These are phyloP conservation scores for Paramecium tetraurelia DNA, from an alignment of 73 alveolate species.

Conservation along the genomic window DNA sequence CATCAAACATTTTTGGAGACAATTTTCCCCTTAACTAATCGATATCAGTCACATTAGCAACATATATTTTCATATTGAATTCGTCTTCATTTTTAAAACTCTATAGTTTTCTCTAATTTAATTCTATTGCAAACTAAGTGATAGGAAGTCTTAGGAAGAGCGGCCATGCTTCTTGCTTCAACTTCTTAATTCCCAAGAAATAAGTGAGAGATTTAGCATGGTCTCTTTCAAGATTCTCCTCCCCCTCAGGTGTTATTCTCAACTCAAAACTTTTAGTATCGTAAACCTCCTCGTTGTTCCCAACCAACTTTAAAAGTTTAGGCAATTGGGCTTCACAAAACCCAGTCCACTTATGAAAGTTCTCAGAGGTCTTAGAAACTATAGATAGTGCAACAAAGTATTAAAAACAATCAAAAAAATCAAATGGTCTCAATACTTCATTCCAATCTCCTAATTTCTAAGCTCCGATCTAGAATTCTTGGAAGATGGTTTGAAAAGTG, in stretches of 20 bases:
- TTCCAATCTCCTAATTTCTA: not conserved
- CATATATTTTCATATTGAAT: not conserved
- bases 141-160: not conserved
- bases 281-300: not conserved
- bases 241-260: not conserved
- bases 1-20: not conserved
- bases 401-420: not conserved
- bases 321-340: slow-evolving; percentile 53
- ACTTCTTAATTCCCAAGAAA: slow-evolving; percentile 14
- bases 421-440: not conserved
- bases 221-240: slow-evolving; percentile 6
- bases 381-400: slow-evolving; percentile 14
- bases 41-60: not conserved
- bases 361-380: not conserved
- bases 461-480: slow-evolving; percentile 11
- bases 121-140: slow-evolving; percentile 27
- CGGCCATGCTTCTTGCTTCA: slow-evolving; percentile 28
- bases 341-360: slow-evolving; percentile 41
- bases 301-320: not conserved
- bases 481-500: not conserved
- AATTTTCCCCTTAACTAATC: not conserved
- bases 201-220: not conserved
- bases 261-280: not conserved
- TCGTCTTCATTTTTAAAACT: not conserved
- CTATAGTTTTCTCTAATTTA: not conserved